Base-by-base conservation (phyloP, 2,329 filamentous ascomycete genomes). In the Phyllachora maydis region DNA sequence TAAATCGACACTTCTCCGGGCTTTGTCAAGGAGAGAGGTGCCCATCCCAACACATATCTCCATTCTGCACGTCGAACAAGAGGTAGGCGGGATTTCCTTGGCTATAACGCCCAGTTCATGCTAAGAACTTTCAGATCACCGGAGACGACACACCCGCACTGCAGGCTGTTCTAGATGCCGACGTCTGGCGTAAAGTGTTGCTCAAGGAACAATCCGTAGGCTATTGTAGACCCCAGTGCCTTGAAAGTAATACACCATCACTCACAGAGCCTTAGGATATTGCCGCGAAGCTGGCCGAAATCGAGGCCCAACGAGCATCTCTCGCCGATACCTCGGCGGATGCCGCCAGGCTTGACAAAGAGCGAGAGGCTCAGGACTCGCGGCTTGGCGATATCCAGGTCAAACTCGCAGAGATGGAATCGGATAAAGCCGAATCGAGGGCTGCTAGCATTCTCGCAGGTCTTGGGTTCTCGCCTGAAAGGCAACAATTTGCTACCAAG, bases 11-110 rank as follows among this genome's bases (percentile, higher is more conserved):
- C 57, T 98, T 33, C 63, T 98, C 31, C 67, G 88, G 36, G 88
- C 88, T 10, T 58, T 98, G 34, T 90, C 83, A 40, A 71, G 81
- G 40, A 70, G 88, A 74, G 88, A 98, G 44, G 65, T 98, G 29
- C 66, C 83, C 4, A 88, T 98, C 50, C 88, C 88, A 8, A 90
- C 79, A 2, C 85, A 98, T 38, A 98, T 98, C 34, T 93, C 88
- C 8, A 98, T 98, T 64, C 66, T 98, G 11, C 88, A 98, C 57
- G 88, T 98, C 23, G 88, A 95, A 47, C 88, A 98, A 61, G 88
- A 98, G 59, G 76, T 81, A 50, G 40, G 52, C 39, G n/a, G 14
- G 19, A 14, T 9, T 12, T 11, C 6, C 6, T 19, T 11, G 17
- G 11, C 12, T 6, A 9, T 6, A 11, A 14, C 10, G 19, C 8